phyloP scores from a whole-genome alignment of 108 stramenopile genomes.

The Cylindrotheca fusiformis region DNA sequence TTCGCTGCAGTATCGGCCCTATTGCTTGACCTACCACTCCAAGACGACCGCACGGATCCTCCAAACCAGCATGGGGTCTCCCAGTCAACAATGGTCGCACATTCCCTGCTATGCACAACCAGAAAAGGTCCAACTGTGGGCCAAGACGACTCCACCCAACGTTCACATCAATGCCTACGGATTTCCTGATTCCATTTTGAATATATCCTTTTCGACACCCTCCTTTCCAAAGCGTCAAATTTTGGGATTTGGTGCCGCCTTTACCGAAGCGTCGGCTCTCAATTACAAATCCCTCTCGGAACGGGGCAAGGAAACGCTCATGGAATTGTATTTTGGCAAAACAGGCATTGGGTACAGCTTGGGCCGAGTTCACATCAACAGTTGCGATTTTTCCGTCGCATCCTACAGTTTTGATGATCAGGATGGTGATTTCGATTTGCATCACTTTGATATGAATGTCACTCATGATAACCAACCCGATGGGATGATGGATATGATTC shows the following conservation, averaged over 20 bases:
- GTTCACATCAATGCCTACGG: slow-evolving; percentile 34
- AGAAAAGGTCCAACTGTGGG: slow-evolving; percentile 14
- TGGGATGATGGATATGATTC: slow-evolving; percentile 86
- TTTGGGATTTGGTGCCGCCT: slow-evolving; percentile 94
- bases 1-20: slow-evolving; percentile 27
- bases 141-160: slow-evolving; percentile 2
- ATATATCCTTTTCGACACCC: slow-evolving; percentile 36
- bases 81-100: slow-evolving; percentile 62
- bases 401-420: slow-evolving; percentile 87
- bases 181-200: slow-evolving; percentile 57
- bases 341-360: slow-evolving; percentile 75
- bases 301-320: slow-evolving; percentile 60
- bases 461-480: slow-evolving; percentile 68
- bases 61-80: slow-evolving; percentile 56
- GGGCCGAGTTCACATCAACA: slow-evolving; percentile 92
- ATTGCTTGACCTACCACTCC: slow-evolving; percentile 24
- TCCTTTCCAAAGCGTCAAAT: slow-evolving; percentile 65
- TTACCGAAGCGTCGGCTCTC: slow-evolving; percentile 91
- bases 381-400: slow-evolving; percentile 92
- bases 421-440: slow-evolving; percentile 84
- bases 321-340: slow-evolving; percentile 90
- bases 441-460: slow-evolving; percentile 73
- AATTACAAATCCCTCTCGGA: slow-evolving; percentile 78
- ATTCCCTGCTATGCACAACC: slow-evolving; percentile 46
- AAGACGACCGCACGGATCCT: slow-evolving; percentile 33